Conservation (phyloP, 176 grass and related monocot genomes). For the Musa acuminata region DNA sequence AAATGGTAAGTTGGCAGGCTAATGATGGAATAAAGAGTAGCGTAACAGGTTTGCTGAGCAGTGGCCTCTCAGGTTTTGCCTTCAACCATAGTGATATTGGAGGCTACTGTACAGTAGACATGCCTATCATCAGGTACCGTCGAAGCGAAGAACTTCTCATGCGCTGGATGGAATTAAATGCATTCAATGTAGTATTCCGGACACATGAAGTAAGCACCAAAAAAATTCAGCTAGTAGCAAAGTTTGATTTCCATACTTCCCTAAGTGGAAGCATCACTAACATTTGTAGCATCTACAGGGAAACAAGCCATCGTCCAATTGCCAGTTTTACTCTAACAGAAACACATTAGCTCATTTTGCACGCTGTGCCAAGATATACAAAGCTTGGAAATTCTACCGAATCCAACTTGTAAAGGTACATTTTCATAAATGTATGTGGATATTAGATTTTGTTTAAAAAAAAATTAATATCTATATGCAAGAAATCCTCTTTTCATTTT, state of each 20-base stretch:
- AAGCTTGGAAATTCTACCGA: constrained; percentile 85
- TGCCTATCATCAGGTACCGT: constrained; percentile 69
- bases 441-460: no score
- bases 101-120: constrained; percentile 76
- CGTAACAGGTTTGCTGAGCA: constrained; percentile 75
- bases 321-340: constrained; percentile 70
- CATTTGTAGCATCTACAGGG: constrained; percentile 29
- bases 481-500: not conserved
- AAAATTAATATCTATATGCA: not conserved
- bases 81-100: constrained; percentile 94
- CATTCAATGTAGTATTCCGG: constrained; percentile 75
- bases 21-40: constrained; percentile 98
- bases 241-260: not conserved
- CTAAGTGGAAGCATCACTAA: not conserved
- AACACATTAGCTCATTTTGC: constrained; percentile 61
- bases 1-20: constrained; percentile 97
- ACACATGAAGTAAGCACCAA: constrained; percentile 62
- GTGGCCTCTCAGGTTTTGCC: constrained; percentile 80
- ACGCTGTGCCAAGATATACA: constrained; percentile 82
- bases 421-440: not conserved
- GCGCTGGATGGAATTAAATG: constrained; percentile 85
- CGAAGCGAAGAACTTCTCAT: constrained; percentile 81
- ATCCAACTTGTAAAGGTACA: constrained; percentile 47
- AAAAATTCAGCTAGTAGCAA: not conserved
- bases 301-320: constrained; percentile 63